Evolutionary conservation across 768 basidiomycete species (phyloP).

Genomic region (Podaxis sp.): DNA sequence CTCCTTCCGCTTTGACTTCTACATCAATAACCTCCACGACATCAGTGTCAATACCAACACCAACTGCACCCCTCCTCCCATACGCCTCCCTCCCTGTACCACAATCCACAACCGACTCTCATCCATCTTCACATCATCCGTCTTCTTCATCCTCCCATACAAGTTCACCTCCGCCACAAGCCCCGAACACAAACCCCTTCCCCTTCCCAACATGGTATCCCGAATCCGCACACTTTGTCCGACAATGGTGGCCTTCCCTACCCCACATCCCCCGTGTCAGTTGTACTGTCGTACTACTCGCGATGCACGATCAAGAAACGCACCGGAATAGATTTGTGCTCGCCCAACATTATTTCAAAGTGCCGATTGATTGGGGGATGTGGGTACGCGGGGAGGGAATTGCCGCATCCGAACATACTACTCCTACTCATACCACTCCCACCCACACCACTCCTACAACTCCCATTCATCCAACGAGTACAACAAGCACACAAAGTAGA

Average conservation of each 20-base stretch:
- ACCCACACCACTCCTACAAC: no score
- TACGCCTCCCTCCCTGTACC: background rate
- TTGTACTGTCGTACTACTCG: conserved; percentile 70
- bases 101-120: background rate
- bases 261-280: conserved; percentile 63
- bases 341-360: conserved; percentile 75
- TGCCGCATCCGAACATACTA: background rate
- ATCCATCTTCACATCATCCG: background rate
- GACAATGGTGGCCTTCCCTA: conserved; percentile 79
- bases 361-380: conserved; percentile 48
- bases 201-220: conserved; percentile 71
- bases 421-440: background rate
- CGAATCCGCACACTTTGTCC: conserved; percentile 74
- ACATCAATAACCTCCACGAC: background rate
- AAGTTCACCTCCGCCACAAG: background rate
- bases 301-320: conserved; percentile 58
- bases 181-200: conserved; percentile 51
- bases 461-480: background rate
- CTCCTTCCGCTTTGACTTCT: background rate
- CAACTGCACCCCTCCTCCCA: background rate
- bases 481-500: conserved; percentile 1
- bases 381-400: conserved; percentile 24
- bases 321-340: conserved; percentile 63
- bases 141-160: background rate
- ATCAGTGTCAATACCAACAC: background rate